These are phyloP conservation scores for sunflower (Helianthus annuus) DNA, from an alignment of 129 eudicot species.

Conservation along the genomic window HanXRQr2.0-SUNRISE NC_035441.2:168274459-168274958, in stretches of 20 bases:
- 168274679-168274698: not conserved
- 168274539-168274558: not conserved
- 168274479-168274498: not conserved
- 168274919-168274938: not conserved
- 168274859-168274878: not conserved
- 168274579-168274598: slow-evolving; percentile 5
- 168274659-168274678: slow-evolving; percentile 3
- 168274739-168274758: not conserved
- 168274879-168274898: slow-evolving; percentile 4
- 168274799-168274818: not conserved
- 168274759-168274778: not conserved
- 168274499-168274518: not conserved
- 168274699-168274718: not conserved
- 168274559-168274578: slow-evolving; percentile 3
- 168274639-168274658: not conserved
- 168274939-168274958: not conserved
- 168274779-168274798: not conserved
- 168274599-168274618: slow-evolving; percentile 11
- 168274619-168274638: slow-evolving; percentile 7
- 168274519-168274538: slow-evolving; percentile 10
- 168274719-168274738: slow-evolving; percentile 1
- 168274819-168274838: slow-evolving; percentile 1
- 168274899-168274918: not conserved
- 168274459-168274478: not conserved
- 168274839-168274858: slow-evolving; percentile 7